These are phyloP conservation scores for Boletellus sp. DNA, from an alignment of 768 basidiomycete species.

Conservation along the genomic window DNA sequence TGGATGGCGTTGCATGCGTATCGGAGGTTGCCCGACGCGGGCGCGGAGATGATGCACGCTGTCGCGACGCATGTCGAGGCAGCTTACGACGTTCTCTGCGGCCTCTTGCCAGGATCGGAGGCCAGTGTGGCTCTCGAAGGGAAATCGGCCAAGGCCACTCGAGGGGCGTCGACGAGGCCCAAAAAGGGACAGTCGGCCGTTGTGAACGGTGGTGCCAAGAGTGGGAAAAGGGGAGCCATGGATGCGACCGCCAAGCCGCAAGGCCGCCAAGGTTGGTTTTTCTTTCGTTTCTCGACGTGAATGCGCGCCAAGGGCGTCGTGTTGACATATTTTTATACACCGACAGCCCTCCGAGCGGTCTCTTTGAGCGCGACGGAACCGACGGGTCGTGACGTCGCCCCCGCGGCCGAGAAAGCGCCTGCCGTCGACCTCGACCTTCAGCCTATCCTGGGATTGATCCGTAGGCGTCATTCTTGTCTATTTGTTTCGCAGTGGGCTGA, in stretches of 20 bases:
- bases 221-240: constrained; percentile 2
- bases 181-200: constrained; percentile 38
- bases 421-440: constrained; percentile 27
- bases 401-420: not conserved
- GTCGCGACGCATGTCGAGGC: constrained; percentile 52
- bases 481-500: not conserved
- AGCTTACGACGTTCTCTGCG: constrained; percentile 48
- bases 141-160: constrained; percentile 16
- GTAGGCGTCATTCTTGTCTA: constrained; percentile 36
- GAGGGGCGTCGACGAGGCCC: constrained; percentile 8
- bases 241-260: constrained; percentile 43
- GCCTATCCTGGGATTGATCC: constrained; percentile 45
- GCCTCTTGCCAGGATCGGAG: constrained; percentile 28
- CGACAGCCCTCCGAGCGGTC: constrained; percentile 14
- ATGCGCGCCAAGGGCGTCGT: no score
- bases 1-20: constrained; percentile 74
- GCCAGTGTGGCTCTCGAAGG: constrained; percentile 11
- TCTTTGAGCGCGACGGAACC: constrained; percentile 16
- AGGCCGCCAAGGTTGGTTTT: constrained; percentile 36
- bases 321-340: not conserved
- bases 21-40: constrained; percentile 38
- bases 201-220: not conserved
- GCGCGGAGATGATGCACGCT: constrained; percentile 37
- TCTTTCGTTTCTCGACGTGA: not conserved
- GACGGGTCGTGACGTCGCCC: not conserved